These are phyloP conservation scores for Chrysosporium queenslandicum DNA, from an alignment of 2,329 filamentous ascomycete genomes.

Conservation along the genomic window DNA sequence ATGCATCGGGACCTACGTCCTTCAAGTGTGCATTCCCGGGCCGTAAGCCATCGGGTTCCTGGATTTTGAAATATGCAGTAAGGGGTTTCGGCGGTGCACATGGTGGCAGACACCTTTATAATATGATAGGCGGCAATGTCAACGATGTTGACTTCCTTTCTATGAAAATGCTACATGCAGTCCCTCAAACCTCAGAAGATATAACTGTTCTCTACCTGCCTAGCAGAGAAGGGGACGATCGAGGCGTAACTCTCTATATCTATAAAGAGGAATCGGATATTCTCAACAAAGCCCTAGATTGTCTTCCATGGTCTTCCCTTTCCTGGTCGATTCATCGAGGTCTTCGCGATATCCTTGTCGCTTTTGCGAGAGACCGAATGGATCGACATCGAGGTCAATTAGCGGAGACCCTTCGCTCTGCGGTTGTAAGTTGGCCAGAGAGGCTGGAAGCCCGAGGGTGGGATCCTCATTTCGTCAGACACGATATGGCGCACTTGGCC, in stretches of 20 bases:
- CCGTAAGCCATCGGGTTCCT: neutral
- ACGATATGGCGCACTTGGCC: constrained; percentile 4
- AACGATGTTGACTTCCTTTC: constrained; percentile 5
- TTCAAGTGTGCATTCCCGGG: constrained; percentile 6
- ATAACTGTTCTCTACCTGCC: neutral
- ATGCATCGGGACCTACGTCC: neutral
- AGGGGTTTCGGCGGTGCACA: constrained; percentile 6
- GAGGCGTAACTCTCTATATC: neutral
- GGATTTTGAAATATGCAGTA: neutral
- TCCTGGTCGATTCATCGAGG: constrained; percentile 10
- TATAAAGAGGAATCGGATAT: neutral
- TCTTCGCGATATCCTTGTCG: constrained; percentile 5
- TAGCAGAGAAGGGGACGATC: neutral
- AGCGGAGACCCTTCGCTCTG: neutral
- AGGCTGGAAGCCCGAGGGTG: constrained; percentile 2
- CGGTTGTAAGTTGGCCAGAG: neutral
- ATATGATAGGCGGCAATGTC: constrained; percentile 4
- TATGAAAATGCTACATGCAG: neutral
- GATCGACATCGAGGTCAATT: neutral
- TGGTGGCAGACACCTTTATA: constrained; percentile 5
- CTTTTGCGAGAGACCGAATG: neutral
- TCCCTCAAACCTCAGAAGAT: neutral
- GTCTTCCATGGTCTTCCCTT: constrained; percentile 1
- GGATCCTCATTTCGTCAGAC: constrained; percentile 2
- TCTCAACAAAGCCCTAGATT: constrained; percentile 5